These are phyloP conservation scores for Diaporthe capsici DNA, from an alignment of 2,329 filamentous ascomycete species.

Conservation along the genomic window DNA sequence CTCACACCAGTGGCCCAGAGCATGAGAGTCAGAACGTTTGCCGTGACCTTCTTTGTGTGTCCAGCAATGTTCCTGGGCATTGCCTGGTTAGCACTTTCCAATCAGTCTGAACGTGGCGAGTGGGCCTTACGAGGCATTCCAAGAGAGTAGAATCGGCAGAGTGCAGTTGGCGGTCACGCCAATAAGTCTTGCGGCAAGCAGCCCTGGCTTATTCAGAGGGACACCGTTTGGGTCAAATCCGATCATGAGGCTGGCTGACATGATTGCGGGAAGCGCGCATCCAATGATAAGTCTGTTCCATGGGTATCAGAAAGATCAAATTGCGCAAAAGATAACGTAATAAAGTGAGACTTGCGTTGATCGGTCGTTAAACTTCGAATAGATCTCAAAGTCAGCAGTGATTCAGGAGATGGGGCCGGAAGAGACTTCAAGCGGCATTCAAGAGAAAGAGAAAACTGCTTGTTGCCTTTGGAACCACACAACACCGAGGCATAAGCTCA, in stretches of 20 bases:
- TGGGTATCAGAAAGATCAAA: background rate
- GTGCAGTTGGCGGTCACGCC: slow-evolving; percentile 44
- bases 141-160: slow-evolving; percentile 38
- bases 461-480: background rate
- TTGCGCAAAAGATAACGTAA: too few species aligned
- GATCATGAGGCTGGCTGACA: slow-evolving; percentile 43
- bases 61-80: slow-evolving; percentile 47
- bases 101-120: too few species aligned
- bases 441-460: too few species aligned
- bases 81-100: background rate
- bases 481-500: background rate
- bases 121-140: slow-evolving; percentile 44
- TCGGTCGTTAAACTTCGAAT: background rate
- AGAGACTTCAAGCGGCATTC: background rate
- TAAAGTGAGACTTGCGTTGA: background rate
- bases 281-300: background rate
- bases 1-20: background rate
- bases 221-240: slow-evolving; percentile 39
- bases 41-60: slow-evolving; percentile 50
- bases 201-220: background rate
- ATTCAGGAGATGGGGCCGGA: background rate
- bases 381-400: background rate
- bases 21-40: slow-evolving; percentile 44
- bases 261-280: background rate
- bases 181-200: slow-evolving; percentile 45